Conservation (phyloP, 257 asterid genomes). For the Solanum megistacrolobum region DNA sequence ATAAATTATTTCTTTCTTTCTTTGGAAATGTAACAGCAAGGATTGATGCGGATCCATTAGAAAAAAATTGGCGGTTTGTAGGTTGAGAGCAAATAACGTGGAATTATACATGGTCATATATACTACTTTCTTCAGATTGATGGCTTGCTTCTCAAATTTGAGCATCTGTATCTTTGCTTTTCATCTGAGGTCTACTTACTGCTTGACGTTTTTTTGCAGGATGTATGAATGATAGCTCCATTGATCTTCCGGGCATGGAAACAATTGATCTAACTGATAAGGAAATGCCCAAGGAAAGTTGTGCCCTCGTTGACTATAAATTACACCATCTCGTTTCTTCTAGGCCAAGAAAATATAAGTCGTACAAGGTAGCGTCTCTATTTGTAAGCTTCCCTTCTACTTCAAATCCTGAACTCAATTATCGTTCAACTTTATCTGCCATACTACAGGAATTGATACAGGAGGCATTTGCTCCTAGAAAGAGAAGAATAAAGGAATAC, state of each 20-base stretch:
- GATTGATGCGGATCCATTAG: neutral
- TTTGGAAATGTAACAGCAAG: neutral
- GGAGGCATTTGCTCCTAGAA: slow-evolving; percentile 47
- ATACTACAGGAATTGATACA: slow-evolving; percentile 39
- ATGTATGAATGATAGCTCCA: slow-evolving; percentile 4
- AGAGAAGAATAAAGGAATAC: slow-evolving; percentile 68
- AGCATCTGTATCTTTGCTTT: neutral
- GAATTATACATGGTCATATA: neutral
- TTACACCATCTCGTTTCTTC: slow-evolving; percentile 15
- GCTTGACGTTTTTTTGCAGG: slow-evolving; percentile 16
- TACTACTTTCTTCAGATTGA: neutral
- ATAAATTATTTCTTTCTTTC: neutral
- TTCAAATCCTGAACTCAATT: neutral
- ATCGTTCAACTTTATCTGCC: neutral
- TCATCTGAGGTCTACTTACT: neutral
- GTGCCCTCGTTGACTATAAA: slow-evolving; percentile 11
- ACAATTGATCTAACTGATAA: slow-evolving; percentile 45
- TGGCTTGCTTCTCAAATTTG: neutral
- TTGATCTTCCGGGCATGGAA: slow-evolving; percentile 35
- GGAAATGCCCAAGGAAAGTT: slow-evolving; percentile 15
- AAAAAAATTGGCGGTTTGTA: neutral
- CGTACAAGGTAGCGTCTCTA: slow-evolving; percentile 44
- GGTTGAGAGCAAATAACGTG: neutral
- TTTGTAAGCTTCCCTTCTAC: neutral
- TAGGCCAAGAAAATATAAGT: slow-evolving; percentile 40